Conservation (phyloP, 2,329 filamentous ascomycete genomes). For the Paecilomyces sp. region DNA sequence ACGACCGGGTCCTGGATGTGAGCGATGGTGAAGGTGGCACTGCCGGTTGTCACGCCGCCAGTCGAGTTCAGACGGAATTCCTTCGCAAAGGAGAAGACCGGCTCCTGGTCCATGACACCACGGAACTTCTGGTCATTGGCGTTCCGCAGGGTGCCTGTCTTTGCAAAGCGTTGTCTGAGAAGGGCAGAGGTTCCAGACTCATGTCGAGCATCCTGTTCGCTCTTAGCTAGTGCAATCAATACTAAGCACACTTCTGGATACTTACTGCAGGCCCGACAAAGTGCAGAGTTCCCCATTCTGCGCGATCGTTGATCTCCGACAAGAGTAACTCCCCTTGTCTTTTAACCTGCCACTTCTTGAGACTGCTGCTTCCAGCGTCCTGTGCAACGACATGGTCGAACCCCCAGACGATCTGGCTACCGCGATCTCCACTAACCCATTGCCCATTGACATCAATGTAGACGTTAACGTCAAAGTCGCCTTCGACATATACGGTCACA, state of each 20-base stretch:
- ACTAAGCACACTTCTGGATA: background rate
- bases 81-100: conserved; percentile 73
- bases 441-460: conserved; percentile 67
- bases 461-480: conserved; percentile 54
- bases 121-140: conserved; percentile 60
- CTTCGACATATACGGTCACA: conserved; percentile 62
- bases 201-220: conserved; percentile 50
- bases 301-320: conserved; percentile 64
- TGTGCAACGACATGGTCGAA: conserved; percentile 42
- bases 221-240: conserved; percentile 7
- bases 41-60: conserved; percentile 37
- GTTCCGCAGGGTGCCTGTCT: conserved; percentile 59
- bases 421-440: conserved; percentile 73
- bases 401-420: conserved; percentile 64
- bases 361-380: conserved; percentile 26
- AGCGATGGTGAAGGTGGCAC: conserved; percentile 66
- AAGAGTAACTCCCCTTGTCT: conserved; percentile 56
- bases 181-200: conserved; percentile 62
- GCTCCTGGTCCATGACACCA: conserved; percentile 67
- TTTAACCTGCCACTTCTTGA: conserved; percentile 38
- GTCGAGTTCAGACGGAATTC: conserved; percentile 48
- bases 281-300: conserved; percentile 77
- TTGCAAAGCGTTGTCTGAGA: conserved; percentile 63
- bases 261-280: conserved; percentile 61
- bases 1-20: conserved; percentile 72